Evolutionary conservation across 2,329 filamentous ascomycete species (phyloP), one percentile per base, ranked within the genome.

Genomic region (Scedosporium boydii): DNA sequence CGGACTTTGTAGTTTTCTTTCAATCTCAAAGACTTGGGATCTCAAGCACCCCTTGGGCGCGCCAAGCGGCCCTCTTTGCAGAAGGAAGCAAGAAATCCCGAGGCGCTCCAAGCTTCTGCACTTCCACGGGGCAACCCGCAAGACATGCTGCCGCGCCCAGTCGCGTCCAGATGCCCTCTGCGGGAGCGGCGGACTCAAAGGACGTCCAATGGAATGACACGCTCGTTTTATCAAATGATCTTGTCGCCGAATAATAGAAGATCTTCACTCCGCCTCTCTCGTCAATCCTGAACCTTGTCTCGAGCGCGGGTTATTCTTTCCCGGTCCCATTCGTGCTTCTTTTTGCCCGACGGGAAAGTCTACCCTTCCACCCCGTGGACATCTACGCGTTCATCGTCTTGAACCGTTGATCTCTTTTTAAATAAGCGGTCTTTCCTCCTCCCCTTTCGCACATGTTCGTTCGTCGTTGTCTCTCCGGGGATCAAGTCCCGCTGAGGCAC

Each of bases 271-370:
- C 51, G 18, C 18, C 51, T 48, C 51, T 55, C 51, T 55, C 51
- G 51, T 55, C 51, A 55, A 55, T 55, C 51, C 51, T 18, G 23
- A 55, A 55, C 51, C 51, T 55, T 55, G 51, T 55, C 51, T 55
- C 51, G 51, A 55, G 51, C 51, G 51, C 51, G 51, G 51, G 51
- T 27, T 55, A 55, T 55, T 23, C 51, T 27, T 55, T 55, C 51
- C 51, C 51, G 51, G n/a, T 18, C 10, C 34, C 34, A 38, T 38
- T 38, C 10, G 10, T 12, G 14, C 51, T 55, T 26, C 51, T 26
- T 53, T 53, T 23, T 27, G n/a, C 51, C 51, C 51, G 23, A 21
- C 7, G n/a, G 21, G 51, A 10, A 55, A 55, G 18, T 55, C 10
- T 18, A 55, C 23, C 23, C 51, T 29, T 55, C 14, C 7, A 7